Conservation (phyloP, 2,329 filamentous ascomycete species). For the Fusarium subtropicale region DNA sequence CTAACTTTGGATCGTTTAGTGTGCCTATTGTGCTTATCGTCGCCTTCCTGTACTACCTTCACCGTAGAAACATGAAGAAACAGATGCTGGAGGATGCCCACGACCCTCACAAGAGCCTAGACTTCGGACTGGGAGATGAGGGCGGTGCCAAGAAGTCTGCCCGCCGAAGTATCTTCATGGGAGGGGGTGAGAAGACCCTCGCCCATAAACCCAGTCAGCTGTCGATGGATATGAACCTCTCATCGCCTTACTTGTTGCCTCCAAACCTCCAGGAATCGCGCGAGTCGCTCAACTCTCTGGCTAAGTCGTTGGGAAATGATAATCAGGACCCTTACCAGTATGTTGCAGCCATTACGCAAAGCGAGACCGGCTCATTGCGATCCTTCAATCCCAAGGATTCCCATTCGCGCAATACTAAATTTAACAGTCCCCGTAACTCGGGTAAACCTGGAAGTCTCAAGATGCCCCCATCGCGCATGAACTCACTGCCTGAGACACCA, state of each 20-base stretch:
- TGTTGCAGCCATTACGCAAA: slow-evolving; percentile 66
- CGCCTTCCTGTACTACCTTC: slow-evolving; percentile 78
- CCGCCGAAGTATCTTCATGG: slow-evolving; percentile 52
- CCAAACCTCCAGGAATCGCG: slow-evolving; percentile 80
- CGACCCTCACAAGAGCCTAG: slow-evolving; percentile 90
- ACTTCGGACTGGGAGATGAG: slow-evolving; percentile 80
- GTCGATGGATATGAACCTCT: slow-evolving; percentile 79
- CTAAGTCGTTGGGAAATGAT: slow-evolving; percentile 76
- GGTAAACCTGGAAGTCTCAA: slow-evolving; percentile 46
- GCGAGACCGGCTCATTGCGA: slow-evolving; percentile 67
- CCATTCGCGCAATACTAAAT: slow-evolving; percentile 61
- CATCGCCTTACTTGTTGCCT: slow-evolving; percentile 93
- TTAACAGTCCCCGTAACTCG: slow-evolving; percentile 53
- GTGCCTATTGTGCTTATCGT: slow-evolving; percentile 78
- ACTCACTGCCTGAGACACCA: slow-evolving; percentile 60
- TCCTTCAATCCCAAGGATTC: slow-evolving; percentile 60
- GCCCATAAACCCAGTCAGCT: slow-evolving; percentile 63
- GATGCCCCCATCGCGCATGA: slow-evolving; percentile 51
- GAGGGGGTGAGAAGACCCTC: slow-evolving; percentile 67
- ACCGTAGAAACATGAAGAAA: slow-evolving; percentile 80
- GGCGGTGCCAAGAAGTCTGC: slow-evolving; percentile 49
- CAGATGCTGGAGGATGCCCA: slow-evolving; percentile 81
- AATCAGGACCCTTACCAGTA: slow-evolving; percentile 88
- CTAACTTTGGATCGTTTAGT: slow-evolving; percentile 59
- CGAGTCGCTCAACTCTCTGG: slow-evolving; percentile 88